Base-by-base conservation (phyloP, 139 green algal genomes). In the Chlamydomonas sp. region DNA sequence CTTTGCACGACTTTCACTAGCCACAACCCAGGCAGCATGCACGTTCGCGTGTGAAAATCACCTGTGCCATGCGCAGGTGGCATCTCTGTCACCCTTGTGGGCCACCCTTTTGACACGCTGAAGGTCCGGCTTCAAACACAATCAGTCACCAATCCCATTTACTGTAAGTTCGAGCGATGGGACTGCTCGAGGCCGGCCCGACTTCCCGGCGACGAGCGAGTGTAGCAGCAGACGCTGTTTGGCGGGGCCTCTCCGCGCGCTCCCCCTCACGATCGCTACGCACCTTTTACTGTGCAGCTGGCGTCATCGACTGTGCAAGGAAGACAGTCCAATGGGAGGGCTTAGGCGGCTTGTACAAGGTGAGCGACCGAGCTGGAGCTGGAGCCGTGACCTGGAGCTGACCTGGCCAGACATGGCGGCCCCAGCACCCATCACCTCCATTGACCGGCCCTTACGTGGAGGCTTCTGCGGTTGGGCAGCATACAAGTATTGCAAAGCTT, bases 81-180 rank as follows among this genome's bases (percentile, higher is more conserved):
- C 72, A 97, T 99, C 31, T 94, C 94, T 16, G 97, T 99, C 0
- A 98, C 96, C 0, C 81, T 96, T 20, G 94, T 98, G 12, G 97
- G 97, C 1, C 97, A 99, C 75, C 97, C 97, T 2, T 98, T 98
- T 77, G 96, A 98, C 88, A 98, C 96, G 10, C 86, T 98, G 4
- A 99, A 99, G 90, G 96, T 99, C 58, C 93, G 97, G 15, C 91
- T 99, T 49, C 97, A 99, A 79, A 98, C 95, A 2, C 97, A 99
- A 89, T 89, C 96, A 0, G 89, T 89, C 18, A 90, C 90, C 49
- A 99, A 98, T 62, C 97, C 97, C 4, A 95, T 98, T 17, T 99
- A 99, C 90, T 92, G 95, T 98, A 86, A 92, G 95, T 79, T 12
- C 31, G 31, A 49, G 31, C 31, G 31, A 49, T 49, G 31, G 31